Evolutionary conservation across 2,329 filamentous ascomycete genomes (phyloP), one percentile per base, ranked within the genome.

Genomic region (Botrytis byssoidea): DNA sequence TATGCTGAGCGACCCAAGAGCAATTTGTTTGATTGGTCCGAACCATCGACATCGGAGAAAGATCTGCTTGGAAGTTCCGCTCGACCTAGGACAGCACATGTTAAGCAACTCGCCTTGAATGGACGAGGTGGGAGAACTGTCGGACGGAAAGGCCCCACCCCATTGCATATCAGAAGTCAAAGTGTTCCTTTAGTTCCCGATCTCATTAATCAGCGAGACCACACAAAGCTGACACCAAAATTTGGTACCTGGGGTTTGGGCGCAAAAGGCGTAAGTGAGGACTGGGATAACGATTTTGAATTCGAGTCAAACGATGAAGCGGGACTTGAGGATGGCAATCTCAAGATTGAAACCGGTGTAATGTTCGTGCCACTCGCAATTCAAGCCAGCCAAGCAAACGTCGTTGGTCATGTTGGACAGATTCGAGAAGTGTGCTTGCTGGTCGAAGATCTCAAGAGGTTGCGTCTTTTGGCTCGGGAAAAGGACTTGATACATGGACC

Each of bases 241-340:
- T 95, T 94, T 79, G 92, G 93, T 61, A 95, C 93, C 1, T 95
- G 93, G 93, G 92, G 92, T 3, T 84, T 94, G 60, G 90, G 91
- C n/a, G 91, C 89, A 75, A 95, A 95, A 81, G 91, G 89, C 25
- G 90, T 91, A 18, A 95, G 91, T 75, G 93, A 97, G 81, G 93
- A 96, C 79, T 97, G 93, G 93, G 93, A 95, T 78, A 92, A 95
- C 76, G 93, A 97, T 81, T 96, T 97, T 78, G 92, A 95, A 74
- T 95, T 95, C 80, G 81, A 82, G 16, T 77, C 69, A 32, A 83
- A 74, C 59, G 77, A 79, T 59, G 78, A 74, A 20, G 79, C 80
- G 22, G 79, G 80, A 20, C 87, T 81, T 51, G 82, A 83, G 42
- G 81, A 85, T 46, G 84, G 83, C 61, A 79, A 82, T 51, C 81